Evolutionary conservation across 2,329 filamentous ascomycete genomes (phyloP).

Genomic region (Fusarium sp.): DNA sequence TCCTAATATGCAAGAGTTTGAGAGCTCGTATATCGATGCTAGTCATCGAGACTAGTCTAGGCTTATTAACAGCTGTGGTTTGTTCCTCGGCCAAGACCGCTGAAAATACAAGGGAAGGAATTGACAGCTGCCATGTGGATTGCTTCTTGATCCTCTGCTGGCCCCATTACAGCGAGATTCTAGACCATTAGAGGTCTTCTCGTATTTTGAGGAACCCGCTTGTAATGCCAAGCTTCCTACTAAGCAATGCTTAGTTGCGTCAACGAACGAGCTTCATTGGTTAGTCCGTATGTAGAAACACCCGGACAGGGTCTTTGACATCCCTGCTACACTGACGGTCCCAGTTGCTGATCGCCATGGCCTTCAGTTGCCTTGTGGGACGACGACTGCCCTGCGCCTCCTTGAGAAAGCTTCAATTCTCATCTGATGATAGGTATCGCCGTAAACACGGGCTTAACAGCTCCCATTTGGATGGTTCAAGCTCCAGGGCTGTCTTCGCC

Average conservation of each 20-base stretch:
- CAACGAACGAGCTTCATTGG: slow-evolving; percentile 12
- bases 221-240: slow-evolving; percentile 13
- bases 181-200: slow-evolving; percentile 23
- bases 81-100: slow-evolving; percentile 10
- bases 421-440: slow-evolving; percentile 9
- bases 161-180: slow-evolving; percentile 8
- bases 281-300: slow-evolving; percentile 25
- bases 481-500: not conserved
- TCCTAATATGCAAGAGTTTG: slow-evolving; percentile 2
- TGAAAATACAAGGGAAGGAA: not conserved
- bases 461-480: not conserved
- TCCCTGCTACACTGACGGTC: slow-evolving; percentile 4
- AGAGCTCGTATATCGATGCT: slow-evolving; percentile 8
- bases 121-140: slow-evolving; percentile 22
- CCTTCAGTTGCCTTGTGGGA: slow-evolving; percentile 24
- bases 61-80: not conserved
- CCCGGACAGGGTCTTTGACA: slow-evolving; percentile 15
- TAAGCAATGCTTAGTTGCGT: slow-evolving; percentile 15
- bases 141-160: slow-evolving; percentile 3
- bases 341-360: slow-evolving; percentile 25
- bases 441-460: not conserved
- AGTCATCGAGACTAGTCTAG: not conserved
- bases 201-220: slow-evolving; percentile 23
- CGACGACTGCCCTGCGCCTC: slow-evolving; percentile 4
- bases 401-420: slow-evolving; percentile 18